Conservation (phyloP, 2,329 filamentous ascomycete genomes). For the Laburnicola sp. region DNA sequence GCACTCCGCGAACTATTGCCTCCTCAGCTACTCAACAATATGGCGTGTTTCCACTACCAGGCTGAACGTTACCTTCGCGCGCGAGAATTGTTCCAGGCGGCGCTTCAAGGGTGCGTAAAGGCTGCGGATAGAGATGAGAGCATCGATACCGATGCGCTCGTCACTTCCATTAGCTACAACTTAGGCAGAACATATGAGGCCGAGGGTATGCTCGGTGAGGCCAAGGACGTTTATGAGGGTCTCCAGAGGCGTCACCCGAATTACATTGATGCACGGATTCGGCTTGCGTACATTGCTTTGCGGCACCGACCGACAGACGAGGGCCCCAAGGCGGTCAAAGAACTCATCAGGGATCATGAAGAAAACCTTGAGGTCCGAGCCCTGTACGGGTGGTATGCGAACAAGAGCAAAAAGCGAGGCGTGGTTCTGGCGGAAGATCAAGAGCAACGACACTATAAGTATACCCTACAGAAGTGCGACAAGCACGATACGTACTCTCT, state of each 20-base stretch:
- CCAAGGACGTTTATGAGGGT: slow-evolving; percentile 84
- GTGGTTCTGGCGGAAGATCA: slow-evolving; percentile 83
- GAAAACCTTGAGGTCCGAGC: slow-evolving; percentile 88
- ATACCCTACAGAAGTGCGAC: slow-evolving; percentile 83
- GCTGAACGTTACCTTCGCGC: slow-evolving; percentile 78
- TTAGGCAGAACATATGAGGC: slow-evolving; percentile 91
- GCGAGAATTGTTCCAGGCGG: slow-evolving; percentile 88
- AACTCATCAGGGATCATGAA: slow-evolving; percentile 81
- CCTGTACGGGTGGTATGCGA: slow-evolving; percentile 93
- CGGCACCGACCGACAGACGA: slow-evolving; percentile 79
- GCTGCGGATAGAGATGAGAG: slow-evolving; percentile 74
- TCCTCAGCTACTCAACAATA: slow-evolving; percentile 93
- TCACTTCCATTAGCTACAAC: slow-evolving; percentile 97
- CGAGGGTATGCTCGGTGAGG: slow-evolving; percentile 76
- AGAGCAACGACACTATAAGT: slow-evolving; percentile 93
- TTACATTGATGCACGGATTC: slow-evolving; percentile 88
- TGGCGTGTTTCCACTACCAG: slow-evolving; percentile 93
- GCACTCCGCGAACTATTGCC: slow-evolving; percentile 76
- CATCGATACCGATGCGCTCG: slow-evolving; percentile 83
- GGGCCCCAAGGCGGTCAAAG: slow-evolving; percentile 81
- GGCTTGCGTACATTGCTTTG: slow-evolving; percentile 87
- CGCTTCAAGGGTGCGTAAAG: slow-evolving; percentile 82
- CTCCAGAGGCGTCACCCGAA: slow-evolving; percentile 82
- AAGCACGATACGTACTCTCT: slow-evolving; percentile 98
- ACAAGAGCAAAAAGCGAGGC: slow-evolving; percentile 81